Conservation (phyloP, 2,329 filamentous ascomycete species). For the Sordariomycetes sp. region DNA sequence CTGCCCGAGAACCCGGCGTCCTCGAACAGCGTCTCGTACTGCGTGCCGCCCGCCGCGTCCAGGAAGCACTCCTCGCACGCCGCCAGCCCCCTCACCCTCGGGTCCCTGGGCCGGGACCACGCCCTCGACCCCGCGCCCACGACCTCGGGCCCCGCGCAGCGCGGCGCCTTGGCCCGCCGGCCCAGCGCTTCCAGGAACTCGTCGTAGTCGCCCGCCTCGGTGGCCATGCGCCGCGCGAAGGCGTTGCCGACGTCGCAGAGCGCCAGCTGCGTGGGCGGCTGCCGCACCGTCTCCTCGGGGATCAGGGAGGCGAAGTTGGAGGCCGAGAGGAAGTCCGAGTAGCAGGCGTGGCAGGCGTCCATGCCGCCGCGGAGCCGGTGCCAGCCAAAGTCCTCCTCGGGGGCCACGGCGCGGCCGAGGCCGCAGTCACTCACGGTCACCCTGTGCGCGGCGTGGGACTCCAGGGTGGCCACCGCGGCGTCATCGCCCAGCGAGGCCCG, state of each 20-base stretch:
- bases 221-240: conserved; percentile 2
- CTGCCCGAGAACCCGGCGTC: background rate
- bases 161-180: background rate
- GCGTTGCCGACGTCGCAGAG: conserved; percentile 3
- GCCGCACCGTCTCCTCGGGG: background rate
- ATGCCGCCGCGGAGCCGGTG: conserved; percentile 1
- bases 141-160: background rate
- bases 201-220: conserved; percentile 4
- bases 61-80: conserved; percentile 3
- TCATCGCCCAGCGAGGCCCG: background rate
- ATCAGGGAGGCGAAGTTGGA: background rate
- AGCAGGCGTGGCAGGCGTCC: conserved; percentile 4
- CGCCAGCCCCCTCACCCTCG: background rate
- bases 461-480: background rate
- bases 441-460: background rate
- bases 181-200: conserved; percentile 1
- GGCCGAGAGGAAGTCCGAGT: conserved; percentile 1
- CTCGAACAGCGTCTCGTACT: conserved; percentile 5
- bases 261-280: conserved; percentile 4
- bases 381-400: conserved; percentile 2
- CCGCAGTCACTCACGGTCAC: background rate
- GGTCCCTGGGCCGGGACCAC: conserved; percentile 1
- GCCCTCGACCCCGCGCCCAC: background rate
- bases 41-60: conserved; percentile 2
- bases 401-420: background rate